Conservation (phyloP, 169 alveolate species). For the Plasmodium coatneyi region DNA sequence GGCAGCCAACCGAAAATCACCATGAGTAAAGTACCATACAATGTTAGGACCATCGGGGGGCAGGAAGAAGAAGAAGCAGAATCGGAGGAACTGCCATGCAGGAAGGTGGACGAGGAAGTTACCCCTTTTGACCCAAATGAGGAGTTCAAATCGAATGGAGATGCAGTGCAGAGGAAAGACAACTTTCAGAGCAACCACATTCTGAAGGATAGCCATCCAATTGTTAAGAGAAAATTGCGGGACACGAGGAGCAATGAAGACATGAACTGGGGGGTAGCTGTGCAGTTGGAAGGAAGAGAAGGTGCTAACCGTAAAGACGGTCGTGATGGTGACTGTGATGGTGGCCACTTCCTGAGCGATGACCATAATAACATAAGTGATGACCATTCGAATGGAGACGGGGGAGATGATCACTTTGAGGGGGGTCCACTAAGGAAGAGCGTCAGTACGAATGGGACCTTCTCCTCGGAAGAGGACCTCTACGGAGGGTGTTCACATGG, state of each 20-base stretch:
- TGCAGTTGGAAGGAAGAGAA: neutral
- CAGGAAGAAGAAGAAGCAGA: neutral
- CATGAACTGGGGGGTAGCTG: neutral
- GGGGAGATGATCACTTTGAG: neutral
- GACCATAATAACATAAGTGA: neutral
- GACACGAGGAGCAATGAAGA: constrained; percentile 19
- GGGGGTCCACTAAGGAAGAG: neutral
- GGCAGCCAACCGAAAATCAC: neutral
- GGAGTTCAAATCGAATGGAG: neutral
- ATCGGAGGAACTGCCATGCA: neutral
- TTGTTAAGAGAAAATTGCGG: constrained; percentile 7
- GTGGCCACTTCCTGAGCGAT: neutral
- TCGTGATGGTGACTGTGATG: neutral
- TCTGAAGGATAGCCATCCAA: neutral
- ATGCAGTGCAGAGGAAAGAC: neutral
- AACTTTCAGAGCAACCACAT: neutral
- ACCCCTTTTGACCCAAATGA: neutral
- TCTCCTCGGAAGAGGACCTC: neutral
- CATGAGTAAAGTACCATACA: neutral
- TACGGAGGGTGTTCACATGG: neutral
- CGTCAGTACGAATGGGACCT: neutral
- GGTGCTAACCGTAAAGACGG: neutral
- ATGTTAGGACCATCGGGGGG: neutral
- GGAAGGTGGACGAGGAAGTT: neutral
- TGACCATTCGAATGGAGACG: neutral